Percentiles rank a stretch among this genome's conserved stretches.
phyloP scores from a whole-genome alignment of 148 eudicot species.

The Vaccinium corymbosum region DNA sequence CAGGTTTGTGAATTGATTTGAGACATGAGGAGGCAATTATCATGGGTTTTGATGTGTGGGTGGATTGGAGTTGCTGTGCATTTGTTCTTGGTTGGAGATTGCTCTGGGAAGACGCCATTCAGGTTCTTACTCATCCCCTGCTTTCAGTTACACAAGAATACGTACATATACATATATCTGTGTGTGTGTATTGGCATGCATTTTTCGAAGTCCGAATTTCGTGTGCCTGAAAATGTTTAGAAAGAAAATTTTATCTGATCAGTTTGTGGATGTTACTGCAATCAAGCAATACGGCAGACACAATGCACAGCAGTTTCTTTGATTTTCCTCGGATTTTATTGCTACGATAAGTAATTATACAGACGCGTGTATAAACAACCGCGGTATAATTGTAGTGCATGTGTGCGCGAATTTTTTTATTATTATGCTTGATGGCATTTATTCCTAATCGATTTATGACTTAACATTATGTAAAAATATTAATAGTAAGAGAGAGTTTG shows the following conservation, averaged over 20 bases:
- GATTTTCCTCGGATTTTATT: background rate
- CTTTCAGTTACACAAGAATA: background rate
- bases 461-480: too few relatives aligned
- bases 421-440: background rate
- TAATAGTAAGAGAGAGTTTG: background rate
- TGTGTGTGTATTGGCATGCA: background rate
- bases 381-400: background rate
- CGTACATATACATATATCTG: too few relatives aligned
- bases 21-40: background rate
- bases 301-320: background rate
- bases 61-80: conserved; percentile 5
- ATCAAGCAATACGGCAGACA: background rate
- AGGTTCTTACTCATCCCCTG: conserved; percentile 17
- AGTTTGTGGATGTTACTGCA: background rate
- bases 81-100: conserved; percentile 9
- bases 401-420: background rate
- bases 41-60: background rate
- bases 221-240: background rate
- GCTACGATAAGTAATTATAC: background rate
- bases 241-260: background rate
- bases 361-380: too few relatives aligned
- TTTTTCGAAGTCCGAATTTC: background rate
- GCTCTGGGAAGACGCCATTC: conserved; percentile 13
- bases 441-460: background rate
- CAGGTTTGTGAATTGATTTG: background rate